Evolutionary conservation across 805 yeast genomes (phyloP), one percentile per base, ranked within the genome.

Genomic region (Ogataea trehaloabstinens): DNA sequence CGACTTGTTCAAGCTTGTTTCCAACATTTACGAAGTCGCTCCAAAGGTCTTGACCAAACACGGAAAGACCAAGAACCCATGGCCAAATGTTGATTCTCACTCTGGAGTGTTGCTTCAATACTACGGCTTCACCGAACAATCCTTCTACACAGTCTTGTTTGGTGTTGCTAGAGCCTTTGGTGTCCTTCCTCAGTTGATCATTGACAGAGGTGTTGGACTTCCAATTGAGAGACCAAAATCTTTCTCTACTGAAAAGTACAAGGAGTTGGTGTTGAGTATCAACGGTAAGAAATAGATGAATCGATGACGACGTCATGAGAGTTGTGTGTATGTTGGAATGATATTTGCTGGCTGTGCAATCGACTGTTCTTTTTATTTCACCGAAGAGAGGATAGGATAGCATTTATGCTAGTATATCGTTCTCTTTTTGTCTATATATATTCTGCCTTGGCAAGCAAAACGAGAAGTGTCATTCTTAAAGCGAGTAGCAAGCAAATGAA

Each of bases 221-320:
- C 81, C 95, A 55, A 82, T 85, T 60, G 95, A 85, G 73, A 83
- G 95, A 73, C 93, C 93, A 70, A 85, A 85, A 71, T 82, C 95
- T 48, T 86, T 88, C 87, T 85, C 95, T 46, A 87, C 96, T 51
- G 91, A 87, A 71, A 88, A 88, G 72, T 86, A 84, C 75, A 81
- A 79, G 62, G 88, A 86, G 74, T 71, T 87, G 65, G 95, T 83
- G 59, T 72, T 48, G 44, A 45, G 55, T 34, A 42, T 62, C 33
- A 44, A 45, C 39, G 59, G 55, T 53, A 45, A 52, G 46, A 44
- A 45, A 38, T 18, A 12, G 8, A 8, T 22, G 11, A 8, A 22
- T 24, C 28, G 25, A 22, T 22, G 25, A 22, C 25, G 25, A 22
- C 25, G 25, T 22, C 12, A 8, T 22, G 25, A 8, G 25, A 22